phyloP scores from a whole-genome alignment of 768 basidiomycete species.

The Chiua virens region DNA sequence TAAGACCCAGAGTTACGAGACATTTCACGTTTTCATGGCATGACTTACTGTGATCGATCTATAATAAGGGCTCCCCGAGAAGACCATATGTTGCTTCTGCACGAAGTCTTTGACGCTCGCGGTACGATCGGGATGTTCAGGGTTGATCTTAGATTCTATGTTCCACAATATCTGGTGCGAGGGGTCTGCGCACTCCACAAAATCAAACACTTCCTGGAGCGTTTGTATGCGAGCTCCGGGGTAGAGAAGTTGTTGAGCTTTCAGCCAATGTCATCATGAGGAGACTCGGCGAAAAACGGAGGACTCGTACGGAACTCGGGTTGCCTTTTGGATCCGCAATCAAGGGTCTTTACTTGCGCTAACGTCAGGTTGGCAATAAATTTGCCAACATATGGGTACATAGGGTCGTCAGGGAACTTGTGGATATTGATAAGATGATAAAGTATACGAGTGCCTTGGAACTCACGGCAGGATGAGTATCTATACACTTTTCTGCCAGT shows the following conservation, averaged over 20 bases:
- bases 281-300: neutral
- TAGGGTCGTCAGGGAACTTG: conserved; percentile 57
- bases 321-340: conserved; percentile 73
- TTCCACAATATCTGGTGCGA: conserved; percentile 65
- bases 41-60: conserved; percentile 58
- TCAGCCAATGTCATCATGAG: neutral
- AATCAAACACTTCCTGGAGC: conserved; percentile 70
- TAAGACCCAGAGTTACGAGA: conserved; percentile 25
- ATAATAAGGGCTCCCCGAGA: conserved; percentile 59
- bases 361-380: conserved; percentile 74
- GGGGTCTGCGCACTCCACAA: conserved; percentile 72
- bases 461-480: conserved; percentile 64
- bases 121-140: conserved; percentile 52
- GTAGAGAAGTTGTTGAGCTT: conserved; percentile 65
- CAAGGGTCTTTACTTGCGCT: conserved; percentile 75
- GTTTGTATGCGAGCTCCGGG: conserved; percentile 74
- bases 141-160: conserved; percentile 76
- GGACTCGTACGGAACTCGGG: conserved; percentile 53
- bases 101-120: conserved; percentile 60
- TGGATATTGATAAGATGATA: conserved; percentile 1
- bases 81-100: conserved; percentile 55
- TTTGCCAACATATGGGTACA: conserved; percentile 77
- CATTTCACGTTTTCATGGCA: neutral
- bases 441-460: neutral
- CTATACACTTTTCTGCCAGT: conserved; percentile 59